Base-by-base conservation (phyloP, 2,329 filamentous ascomycete species). In the Sporothrix curviconia region DNA sequence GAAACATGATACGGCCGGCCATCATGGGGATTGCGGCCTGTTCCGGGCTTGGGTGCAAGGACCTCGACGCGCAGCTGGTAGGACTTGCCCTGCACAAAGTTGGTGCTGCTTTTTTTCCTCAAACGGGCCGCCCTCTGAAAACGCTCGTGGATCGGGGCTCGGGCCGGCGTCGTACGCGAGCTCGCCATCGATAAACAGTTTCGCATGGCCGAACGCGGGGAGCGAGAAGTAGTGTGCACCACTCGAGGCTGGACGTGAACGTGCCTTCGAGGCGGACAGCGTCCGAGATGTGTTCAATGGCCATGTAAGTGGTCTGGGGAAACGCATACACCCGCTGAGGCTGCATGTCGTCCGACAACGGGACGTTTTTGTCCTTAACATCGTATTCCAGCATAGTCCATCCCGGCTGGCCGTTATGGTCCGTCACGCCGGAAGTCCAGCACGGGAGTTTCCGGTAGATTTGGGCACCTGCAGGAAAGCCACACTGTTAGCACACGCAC, bases 201-300 rank as follows among this genome's bases (percentile, higher is more conserved):
- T 82, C 15, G 83, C 84, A 1, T 82, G 84, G 25, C 85, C 85
- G 43, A 79, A 79, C 7, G 87, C 84, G 5, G 82, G 81, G 25
- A 86, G 73, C n/a, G 83, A 81, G 57, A 89, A 80, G 65, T 87
- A 83, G 67, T 83, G 87, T 1, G 77, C 71, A 39, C 77, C 77
- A 61, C 82, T 80, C 61, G 84, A 79, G 4, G 85, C 52, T 79
- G 1, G 84, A 78, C 1, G 80, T 79, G 51, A 84, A 76, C 4
- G 73, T 76, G 22, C 82, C 52, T 12, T 32, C 42, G 25, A 55
- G 52, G 28, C 42, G 39, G 17, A 43, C 40, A n/a, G 42, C 40
- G 39, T 55, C 32, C 4, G 40, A 32, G 7, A 37, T 43, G 17
- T 25, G 15, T 30, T 46, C 43, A 30, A 46, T 46, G 43, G 43